These are phyloP conservation scores for Cajanus cajan DNA, from an alignment of 306 rosid species.

Conservation along the genomic window DNA sequence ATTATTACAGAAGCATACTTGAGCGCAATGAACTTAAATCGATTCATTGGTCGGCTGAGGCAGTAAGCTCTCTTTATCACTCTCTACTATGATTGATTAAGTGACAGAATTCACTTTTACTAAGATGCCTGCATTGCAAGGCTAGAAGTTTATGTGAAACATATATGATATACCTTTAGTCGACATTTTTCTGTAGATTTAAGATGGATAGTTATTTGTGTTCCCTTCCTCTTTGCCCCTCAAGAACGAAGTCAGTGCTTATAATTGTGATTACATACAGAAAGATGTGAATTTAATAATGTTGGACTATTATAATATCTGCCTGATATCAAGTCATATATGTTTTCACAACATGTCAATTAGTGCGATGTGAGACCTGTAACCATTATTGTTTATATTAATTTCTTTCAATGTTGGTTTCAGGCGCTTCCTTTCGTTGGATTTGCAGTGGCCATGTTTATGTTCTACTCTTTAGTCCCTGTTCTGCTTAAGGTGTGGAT, in stretches of 20 bases:
- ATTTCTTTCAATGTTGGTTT: conserved; percentile 36
- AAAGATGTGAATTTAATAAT: neutral
- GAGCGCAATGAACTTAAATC: conserved; percentile 84
- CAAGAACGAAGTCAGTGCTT: neutral
- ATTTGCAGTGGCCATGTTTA: conserved; percentile 85
- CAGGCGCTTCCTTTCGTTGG: conserved; percentile 94
- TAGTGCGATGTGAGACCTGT: neutral
- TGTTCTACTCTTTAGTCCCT: conserved; percentile 90
- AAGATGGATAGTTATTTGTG: neutral
- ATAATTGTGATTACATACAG: neutral
- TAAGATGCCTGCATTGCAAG: conserved; percentile 21
- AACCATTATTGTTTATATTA: neutral
- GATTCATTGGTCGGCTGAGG: conserved; percentile 87
- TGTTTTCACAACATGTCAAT: neutral
- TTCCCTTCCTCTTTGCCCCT: neutral
- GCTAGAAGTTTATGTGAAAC: neutral
- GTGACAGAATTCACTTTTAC: neutral
- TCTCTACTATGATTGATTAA: conserved; percentile 6
- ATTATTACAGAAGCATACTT: conserved; percentile 60
- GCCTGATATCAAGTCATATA: neutral
- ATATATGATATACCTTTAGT: too few relatives aligned
- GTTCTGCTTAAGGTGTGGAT: conserved; percentile 76
- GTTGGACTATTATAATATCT: neutral
- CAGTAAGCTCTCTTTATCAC: conserved; percentile 56
- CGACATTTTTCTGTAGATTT: neutral